Conservation (phyloP, 768 basidiomycete species). For the Mycena rosella region DNA sequence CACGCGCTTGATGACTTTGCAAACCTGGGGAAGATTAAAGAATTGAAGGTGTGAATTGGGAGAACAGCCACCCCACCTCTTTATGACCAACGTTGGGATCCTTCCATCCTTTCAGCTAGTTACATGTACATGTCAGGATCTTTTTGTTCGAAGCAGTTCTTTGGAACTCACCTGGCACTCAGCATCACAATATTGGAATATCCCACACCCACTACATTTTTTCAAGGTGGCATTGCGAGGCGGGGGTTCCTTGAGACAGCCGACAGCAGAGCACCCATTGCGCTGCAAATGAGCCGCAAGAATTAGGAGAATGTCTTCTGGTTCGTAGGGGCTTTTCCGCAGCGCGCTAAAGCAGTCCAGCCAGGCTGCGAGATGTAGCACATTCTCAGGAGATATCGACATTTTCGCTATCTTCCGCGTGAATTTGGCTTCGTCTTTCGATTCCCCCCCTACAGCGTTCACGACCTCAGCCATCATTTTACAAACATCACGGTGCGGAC, state of each 20-base stretch:
- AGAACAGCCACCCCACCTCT: neutral
- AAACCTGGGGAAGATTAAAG: slow-evolving; percentile 1
- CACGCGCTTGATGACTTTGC: neutral
- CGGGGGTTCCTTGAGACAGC: neutral
- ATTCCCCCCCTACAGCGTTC: neutral
- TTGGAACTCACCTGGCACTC: neutral
- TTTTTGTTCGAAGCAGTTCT: neutral
- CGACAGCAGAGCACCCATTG: neutral
- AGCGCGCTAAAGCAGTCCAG: neutral
- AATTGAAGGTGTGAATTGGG: no score
- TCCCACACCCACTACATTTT: slow-evolving; percentile 2
- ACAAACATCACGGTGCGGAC: neutral
- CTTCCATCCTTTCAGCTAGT: slow-evolving; percentile 11
- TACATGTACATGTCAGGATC: neutral
- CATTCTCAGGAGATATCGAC: neutral
- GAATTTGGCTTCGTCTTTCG: neutral
- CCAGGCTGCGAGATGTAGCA: neutral
- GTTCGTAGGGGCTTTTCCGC: neutral
- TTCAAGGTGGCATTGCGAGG: neutral
- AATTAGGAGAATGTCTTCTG: neutral
- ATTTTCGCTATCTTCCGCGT: neutral
- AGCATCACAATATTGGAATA: slow-evolving; percentile 1
- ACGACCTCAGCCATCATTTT: neutral
- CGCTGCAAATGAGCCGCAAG: neutral
- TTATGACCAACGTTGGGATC: slow-evolving; percentile 6